Evolutionary conservation across 768 basidiomycete species (phyloP), one percentile per base, ranked within the genome.

Genomic region (Lactarius sanguifluus): DNA sequence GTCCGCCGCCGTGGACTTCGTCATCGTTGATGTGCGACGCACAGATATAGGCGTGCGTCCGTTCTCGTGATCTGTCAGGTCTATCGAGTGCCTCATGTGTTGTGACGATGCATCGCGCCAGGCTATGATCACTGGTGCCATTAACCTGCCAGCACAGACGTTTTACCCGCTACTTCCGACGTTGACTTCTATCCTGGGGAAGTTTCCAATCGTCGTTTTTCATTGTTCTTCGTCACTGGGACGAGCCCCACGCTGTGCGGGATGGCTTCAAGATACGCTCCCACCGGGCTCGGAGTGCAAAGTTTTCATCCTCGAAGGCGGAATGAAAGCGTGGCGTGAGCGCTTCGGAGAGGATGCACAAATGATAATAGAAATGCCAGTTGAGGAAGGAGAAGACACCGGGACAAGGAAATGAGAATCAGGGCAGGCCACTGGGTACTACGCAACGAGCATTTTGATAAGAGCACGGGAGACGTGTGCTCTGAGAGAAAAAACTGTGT

Each of bases 361-460:
- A n/a, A 59, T 72, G 50, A 56, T 68, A 10, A 52, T 73, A 23
- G 72, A 67, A 20, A 91, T 96, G 28, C 93, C 95, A 12, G 28
- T 9, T 8, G 65, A 61, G 25, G 65, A 50, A 20, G 54, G 28
- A 32, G 55, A 45, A 16, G 43, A 36, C 38, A 56, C 20, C 5
- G 34, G n/a, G 28, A n/a, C 20, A 16, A 43, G 43, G 25, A 61
- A 54, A 34, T 65, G 52, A 64, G 45, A 32, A 52, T 52, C 50
- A 28, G 50, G 50, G 50, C 0, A 12, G 25, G 50, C 1, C 50
- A 15, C 25, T 52, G 50, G 16, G 50, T n/a, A 8, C 43, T n/a
- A 8, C 10, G 7, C 3, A 45, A n/a, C 20, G 43, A 18, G 40
- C 15, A 6, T 45, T 20, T 20, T 45, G 8, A 9, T 20, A 45